These are phyloP conservation scores for Blastocystis sp. DNA, from an alignment of 352 stramenopile species.

Conservation along the genomic window DNA sequence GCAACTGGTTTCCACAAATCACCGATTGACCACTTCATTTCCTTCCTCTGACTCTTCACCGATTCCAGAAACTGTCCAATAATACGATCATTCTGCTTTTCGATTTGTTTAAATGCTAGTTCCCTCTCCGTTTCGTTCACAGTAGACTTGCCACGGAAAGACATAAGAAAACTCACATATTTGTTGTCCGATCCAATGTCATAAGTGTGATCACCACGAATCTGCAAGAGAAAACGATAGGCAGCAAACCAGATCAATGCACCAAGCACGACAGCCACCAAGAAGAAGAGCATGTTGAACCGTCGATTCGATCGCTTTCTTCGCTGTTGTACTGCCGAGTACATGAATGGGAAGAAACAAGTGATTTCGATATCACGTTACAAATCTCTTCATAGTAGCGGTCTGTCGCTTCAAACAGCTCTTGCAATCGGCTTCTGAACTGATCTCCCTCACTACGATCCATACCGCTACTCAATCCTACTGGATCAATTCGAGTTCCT, in stretches of 20 bases:
- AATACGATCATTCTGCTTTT: neutral
- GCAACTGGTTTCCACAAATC: too few relatives aligned
- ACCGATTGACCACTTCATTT: neutral
- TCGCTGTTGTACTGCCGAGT: neutral
- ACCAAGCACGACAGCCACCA: neutral
- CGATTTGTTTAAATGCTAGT: neutral
- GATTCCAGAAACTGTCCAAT: neutral
- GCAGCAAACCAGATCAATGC: neutral
- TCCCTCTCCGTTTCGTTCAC: neutral
- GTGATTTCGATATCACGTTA: neutral
- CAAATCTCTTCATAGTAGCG: conserved; percentile 1
- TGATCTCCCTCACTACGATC: neutral
- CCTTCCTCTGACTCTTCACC: too few relatives aligned
- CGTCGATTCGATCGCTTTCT: neutral
- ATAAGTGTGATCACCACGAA: neutral
- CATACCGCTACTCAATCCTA: neutral
- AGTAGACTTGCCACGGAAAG: neutral
- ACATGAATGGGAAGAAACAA: conserved; percentile 44
- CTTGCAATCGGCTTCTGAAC: neutral
- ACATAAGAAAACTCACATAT: conserved; percentile 21
- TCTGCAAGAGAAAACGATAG: neutral
- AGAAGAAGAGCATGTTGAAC: neutral
- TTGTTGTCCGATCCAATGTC: conserved; percentile 4
- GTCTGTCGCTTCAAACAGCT: neutral
- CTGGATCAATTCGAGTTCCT: conserved; percentile 34